Base-by-base conservation (phyloP, 495 filamentous ascomycete genomes). In the Oidiodendron maius region DNA sequence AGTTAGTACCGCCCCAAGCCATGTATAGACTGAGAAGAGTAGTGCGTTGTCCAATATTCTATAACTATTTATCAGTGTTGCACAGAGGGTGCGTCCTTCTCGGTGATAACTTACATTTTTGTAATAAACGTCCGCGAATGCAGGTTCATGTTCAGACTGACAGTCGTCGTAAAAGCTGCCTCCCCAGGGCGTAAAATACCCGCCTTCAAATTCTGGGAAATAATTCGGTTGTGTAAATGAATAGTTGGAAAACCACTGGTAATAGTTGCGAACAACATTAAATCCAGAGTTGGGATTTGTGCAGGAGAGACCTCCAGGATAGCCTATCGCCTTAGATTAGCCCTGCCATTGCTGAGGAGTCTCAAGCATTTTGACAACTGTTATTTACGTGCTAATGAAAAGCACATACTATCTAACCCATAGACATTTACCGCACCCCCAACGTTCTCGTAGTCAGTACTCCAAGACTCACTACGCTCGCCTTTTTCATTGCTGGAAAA, bases 1-100 rank as follows among this genome's bases (percentile, higher is more conserved):
- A 81, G 54, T 75, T 79, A 1, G 78, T 81, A 4, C 76, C 77
- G 2, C 77, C 78, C 54, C 69, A 80, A 0, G 66, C 61, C 76
- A 80, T 80, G 45, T 80, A 80, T 34, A 82, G 49, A 48, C 57
- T 78, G 42, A 71, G 62, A 16, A 78, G 47, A 0, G 69, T 77
- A 1, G 73, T 59, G 18, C 71, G 52, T 32, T 71, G 71, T 8
- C 68, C 77, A 46, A 80, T 67, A 38, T 78, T 74, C n/a, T n/a
- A n/a, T n/a, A n/a, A n/a, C n/a, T n/a, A n/a, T n/a, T n/a, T n/a
- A n/a, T n/a, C n/a, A n/a, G n/a, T n/a, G n/a, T n/a, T n/a, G n/a
- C n/a, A n/a, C n/a, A n/a, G n/a, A n/a, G n/a, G n/a, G n/a, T n/a
- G n/a, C n/a, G n/a, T n/a, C n/a, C n/a, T n/a, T n/a, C n/a, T n/a